Percentiles rank a stretch among this genome's conserved stretches.
phyloP scores from a whole-genome alignment of 202 grass and related monocot genomes.

The Miscanthus sacchariflorus region DNA sequence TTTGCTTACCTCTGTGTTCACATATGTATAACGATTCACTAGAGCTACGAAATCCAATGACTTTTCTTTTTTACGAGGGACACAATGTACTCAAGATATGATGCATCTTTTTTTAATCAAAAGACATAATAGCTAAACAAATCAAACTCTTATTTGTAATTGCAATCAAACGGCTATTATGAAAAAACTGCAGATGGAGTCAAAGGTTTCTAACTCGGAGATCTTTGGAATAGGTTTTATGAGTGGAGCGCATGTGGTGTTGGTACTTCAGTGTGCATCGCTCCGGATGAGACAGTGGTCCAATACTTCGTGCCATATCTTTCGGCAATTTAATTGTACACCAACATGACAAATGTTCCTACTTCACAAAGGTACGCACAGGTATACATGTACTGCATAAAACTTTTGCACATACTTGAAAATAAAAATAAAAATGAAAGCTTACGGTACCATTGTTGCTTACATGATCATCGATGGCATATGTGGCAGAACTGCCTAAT shows the following conservation, averaged over 20 bases:
- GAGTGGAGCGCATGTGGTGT: slow-evolving; percentile 78
- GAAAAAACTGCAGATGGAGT: not conserved
- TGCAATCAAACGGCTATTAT: not conserved
- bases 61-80: not conserved
- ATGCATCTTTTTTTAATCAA: not conserved
- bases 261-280: slow-evolving; percentile 50
- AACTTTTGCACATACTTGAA: not conserved
- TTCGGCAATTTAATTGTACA: slow-evolving; percentile 69
- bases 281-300: slow-evolving; percentile 34
- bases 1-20: not conserved
- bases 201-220: slow-evolving; percentile 57
- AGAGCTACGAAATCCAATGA: not conserved
- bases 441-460: not conserved
- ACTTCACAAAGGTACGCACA: slow-evolving; percentile 12
- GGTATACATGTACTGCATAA: not conserved
- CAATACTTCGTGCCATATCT: slow-evolving; percentile 83
- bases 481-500: too few species aligned
- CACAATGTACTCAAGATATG: not conserved
- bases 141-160: not conserved
- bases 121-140: not conserved
- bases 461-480: not conserved
- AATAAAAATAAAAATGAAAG: not conserved
- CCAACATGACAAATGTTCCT: slow-evolving; percentile 26
- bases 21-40: not conserved
- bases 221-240: slow-evolving; percentile 67